Percentiles rank a stretch among this genome's conserved stretches.
Evolutionary conservation across 805 yeast genomes (phyloP).

Genomic region (Candida insectalens): DNA sequence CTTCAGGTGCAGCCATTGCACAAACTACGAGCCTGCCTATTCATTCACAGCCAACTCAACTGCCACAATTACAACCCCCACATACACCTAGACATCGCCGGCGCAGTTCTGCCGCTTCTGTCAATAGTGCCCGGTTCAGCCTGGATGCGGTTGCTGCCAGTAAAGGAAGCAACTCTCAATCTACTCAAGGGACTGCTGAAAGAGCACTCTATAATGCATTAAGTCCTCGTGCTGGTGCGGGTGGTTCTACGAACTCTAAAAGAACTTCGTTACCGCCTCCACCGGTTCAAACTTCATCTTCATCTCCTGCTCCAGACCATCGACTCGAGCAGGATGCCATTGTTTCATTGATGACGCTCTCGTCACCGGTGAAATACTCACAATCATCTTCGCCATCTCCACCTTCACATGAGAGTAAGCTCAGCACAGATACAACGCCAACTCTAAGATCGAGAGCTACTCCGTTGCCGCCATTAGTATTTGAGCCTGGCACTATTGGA

Average conservation of each 20-base stretch:
- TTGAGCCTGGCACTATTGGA: slow-evolving; percentile 1
- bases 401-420: no score
- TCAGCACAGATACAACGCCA: no score
- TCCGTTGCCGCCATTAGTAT: slow-evolving; percentile 3
- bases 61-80: no score
- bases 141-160: slow-evolving; percentile 22
- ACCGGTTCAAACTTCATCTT: slow-evolving; percentile 5
- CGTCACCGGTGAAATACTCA: slow-evolving; percentile 33
- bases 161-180: slow-evolving; percentile 1
- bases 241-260: not conserved
- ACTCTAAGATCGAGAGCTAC: no score
- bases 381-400: not conserved
- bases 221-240: slow-evolving; percentile 10
- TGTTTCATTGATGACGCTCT: slow-evolving; percentile 42
- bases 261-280: slow-evolving; percentile 3
- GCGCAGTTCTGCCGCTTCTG: slow-evolving; percentile 8
- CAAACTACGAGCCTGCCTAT: no score
- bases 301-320: slow-evolving; percentile 14
- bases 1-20: no score
- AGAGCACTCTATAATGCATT: slow-evolving; percentile 15
- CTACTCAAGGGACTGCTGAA: slow-evolving; percentile 16
- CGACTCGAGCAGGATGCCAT: slow-evolving; percentile 45
- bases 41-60: no score
- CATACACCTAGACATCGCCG: slow-evolving; percentile 1
- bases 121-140: slow-evolving; percentile 8